Base-by-base conservation (phyloP, 2,329 filamentous ascomycete species). In the Decorospora gaudefroyi region DNA sequence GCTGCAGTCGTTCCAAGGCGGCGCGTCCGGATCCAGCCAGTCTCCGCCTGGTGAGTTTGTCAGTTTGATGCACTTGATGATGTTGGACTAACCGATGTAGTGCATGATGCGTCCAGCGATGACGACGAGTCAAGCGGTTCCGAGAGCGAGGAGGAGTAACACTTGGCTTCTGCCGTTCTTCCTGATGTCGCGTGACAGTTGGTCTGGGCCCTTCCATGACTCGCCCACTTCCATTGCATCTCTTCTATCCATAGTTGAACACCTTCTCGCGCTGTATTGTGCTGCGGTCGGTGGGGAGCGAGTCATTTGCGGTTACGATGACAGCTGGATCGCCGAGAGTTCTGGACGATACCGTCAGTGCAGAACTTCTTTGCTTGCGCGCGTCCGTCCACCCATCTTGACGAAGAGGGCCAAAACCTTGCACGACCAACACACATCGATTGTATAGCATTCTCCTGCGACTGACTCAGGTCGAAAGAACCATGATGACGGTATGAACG, bases 41-140 rank as follows among this genome's bases (percentile, higher is more conserved):
- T 68, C 69, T 46, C 70, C 69, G 49, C 62, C 66, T 64, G 67
- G 69, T 71, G 55, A 62, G 66, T 63, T n/a, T 38, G 53, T 51
- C 31, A 39, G 51, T 46, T 42, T 21, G 35, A n/a, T 49, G 48
- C 39, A 26, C 17, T 28, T 9, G 11, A 31, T 41, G 35, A 47
- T 38, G 34, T 22, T 25, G 22, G n/a, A 54, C 59, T 62, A 34
- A 62, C 59, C 19, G 37, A n/a, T 49, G 17, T 47, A 65, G 61
- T 64, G 38, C 63, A 71, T 46, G 70, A 68, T 45, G 76, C 78
- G 31, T 76, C 76, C 27, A 80, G 77, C 56, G 78, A 78, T 42
- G 72, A 74, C 36, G 53, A 68, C 57, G 34, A 75, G 72, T 52
- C 65, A 8, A 76, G 74, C 50, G 79, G 77, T 57, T 82, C 79